phyloP scores from a whole-genome alignment of 257 asterid species.

The Asclepias syriaca region DNA sequence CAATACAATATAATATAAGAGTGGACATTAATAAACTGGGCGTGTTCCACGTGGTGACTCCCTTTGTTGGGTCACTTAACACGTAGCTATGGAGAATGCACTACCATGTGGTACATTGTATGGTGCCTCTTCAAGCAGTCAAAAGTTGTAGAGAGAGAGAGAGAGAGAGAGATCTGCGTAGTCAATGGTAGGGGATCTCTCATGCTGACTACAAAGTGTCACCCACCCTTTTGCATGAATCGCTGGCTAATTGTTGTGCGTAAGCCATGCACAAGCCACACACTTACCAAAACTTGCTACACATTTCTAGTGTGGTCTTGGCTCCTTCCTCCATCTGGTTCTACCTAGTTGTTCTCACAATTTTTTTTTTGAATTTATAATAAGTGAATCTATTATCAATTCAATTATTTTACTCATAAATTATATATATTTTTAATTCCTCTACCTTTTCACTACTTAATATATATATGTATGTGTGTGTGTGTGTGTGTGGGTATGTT shows the following conservation, averaged over 20 bases:
- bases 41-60: slow-evolving; percentile 5
- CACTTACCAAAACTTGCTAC: slow-evolving; percentile 15
- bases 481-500: too few species aligned
- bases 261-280: slow-evolving; percentile 32
- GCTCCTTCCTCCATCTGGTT: slow-evolving; percentile 24
- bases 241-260: slow-evolving; percentile 19
- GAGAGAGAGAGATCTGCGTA: background rate
- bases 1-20: too few species aligned
- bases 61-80: background rate
- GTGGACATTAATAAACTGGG: slow-evolving; percentile 4
- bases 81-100: background rate
- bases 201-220: background rate
- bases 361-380: too few species aligned
- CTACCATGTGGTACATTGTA: background rate
- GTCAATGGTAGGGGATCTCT: background rate
- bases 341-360: background rate
- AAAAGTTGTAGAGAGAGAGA: background rate
- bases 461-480: too few species aligned
- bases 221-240: background rate
- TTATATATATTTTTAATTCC: too few species aligned
- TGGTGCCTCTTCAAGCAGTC: background rate
- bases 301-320: slow-evolving; percentile 25
- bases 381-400: too few species aligned
- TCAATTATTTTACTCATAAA: too few species aligned
- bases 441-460: too few species aligned